Evolutionary conservation across 169 alveolate genomes (phyloP), one percentile per base, ranked within the genome.

Genomic region (Amoebophrya sp.): DNA sequence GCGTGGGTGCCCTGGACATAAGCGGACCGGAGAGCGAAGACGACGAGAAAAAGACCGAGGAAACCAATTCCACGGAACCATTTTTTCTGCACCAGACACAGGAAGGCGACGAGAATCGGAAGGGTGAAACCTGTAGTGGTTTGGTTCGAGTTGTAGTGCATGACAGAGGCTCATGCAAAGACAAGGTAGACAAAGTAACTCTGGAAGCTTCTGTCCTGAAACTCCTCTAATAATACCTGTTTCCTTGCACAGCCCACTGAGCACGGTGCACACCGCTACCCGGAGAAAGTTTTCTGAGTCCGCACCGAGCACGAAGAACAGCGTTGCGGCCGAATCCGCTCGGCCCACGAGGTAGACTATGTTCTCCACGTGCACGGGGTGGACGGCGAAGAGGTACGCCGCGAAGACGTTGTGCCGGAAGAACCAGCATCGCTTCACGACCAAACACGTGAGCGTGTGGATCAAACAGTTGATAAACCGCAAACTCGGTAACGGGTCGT

Each of bases 311-410:
- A 77, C 25, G 90, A 35, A 77, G 10, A 32, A 32, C 29, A 77
- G 2, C n/a, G 90, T 35, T 40, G 90, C 90, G 25, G 40, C 40
- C 3, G 40, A 29, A 40, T 89, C 92, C 39, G 92, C 92, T 25
- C 92, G 39, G n/a, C 92, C 92, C 7, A 89, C 92, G 40, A 89
- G 39, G 88, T 89, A 89, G 77, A 41, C 39, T 12, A 89, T 38
- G 88, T 32, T 40, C 92, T 89, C 92, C 12, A 66, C 40, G 88
- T 89, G 92, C 23, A 89, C 92, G n/a, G 92, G 92, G 40, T 89
- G 92, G 41, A 89, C 92, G 53, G 92, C 92, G 32, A 89, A 89
- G 39, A 89, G 33, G 25, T 18, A 23, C 25, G 90, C 90, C 23
- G 90, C 40, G 3, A 35, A 3, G 33, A 77, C 40, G 18, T 47